Percentiles rank a stretch among this genome's conserved stretches.
phyloP scores from a whole-genome alignment of 441 rosid genomes.

The Omphalea diandra region DNA sequence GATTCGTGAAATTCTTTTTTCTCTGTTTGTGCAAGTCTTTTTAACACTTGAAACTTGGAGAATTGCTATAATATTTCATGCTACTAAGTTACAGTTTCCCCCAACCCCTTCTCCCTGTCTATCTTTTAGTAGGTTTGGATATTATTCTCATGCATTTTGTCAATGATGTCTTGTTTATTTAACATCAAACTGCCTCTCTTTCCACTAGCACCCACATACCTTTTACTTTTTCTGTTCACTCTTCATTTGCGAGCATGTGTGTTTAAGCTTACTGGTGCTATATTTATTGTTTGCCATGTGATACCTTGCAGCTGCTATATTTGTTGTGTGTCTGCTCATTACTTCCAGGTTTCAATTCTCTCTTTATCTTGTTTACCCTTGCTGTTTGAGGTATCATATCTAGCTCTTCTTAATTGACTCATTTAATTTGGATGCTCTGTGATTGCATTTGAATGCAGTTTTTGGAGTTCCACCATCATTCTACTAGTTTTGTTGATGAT shows the following conservation, averaged over 20 bases:
- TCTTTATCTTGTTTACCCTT: background rate
- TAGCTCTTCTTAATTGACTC: background rate
- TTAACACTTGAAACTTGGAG: background rate
- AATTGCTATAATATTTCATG: background rate
- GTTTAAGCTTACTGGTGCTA: constrained; percentile 4
- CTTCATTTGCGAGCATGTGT: background rate
- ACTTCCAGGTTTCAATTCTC: constrained; percentile 69
- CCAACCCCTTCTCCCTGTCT: background rate
- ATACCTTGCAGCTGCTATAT: constrained; percentile 62
- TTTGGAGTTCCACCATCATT: constrained; percentile 85
- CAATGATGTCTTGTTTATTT: background rate
- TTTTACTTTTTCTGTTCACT: background rate
- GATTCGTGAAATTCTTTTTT: background rate
- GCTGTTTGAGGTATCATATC: background rate
- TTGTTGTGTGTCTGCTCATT: constrained; percentile 73
- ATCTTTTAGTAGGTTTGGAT: background rate
- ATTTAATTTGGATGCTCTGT: constrained; percentile 8
- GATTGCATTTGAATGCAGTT: constrained; percentile 41
- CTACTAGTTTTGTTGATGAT: constrained; percentile 78
- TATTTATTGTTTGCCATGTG: constrained; percentile 10
- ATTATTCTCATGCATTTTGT: background rate
- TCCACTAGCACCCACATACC: background rate
- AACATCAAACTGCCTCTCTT: background rate
- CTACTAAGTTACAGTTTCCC: background rate
- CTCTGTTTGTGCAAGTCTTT: background rate